These are phyloP conservation scores for Lavandula angustifolia DNA, from an alignment of 257 asterid genomes.

Conservation along the genomic window DNA sequence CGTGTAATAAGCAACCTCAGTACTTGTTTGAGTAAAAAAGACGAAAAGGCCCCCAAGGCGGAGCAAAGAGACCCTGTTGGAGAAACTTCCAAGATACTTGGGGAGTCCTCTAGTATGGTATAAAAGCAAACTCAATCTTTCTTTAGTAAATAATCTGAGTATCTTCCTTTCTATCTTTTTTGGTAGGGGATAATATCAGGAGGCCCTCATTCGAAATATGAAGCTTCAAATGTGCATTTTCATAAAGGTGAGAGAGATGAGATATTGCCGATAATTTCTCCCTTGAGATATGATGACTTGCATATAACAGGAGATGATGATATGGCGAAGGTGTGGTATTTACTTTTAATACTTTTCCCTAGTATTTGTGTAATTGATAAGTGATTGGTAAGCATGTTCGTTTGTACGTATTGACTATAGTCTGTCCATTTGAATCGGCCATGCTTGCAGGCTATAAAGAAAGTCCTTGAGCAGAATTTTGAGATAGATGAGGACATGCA, in stretches of 20 bases:
- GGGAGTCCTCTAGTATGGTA: constrained; percentile 49
- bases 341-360: constrained; percentile 6
- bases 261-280: constrained; percentile 37
- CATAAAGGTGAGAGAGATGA: constrained; percentile 37
- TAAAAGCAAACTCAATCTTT: constrained; percentile 26
- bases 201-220: constrained; percentile 33
- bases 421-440: constrained; percentile 18
- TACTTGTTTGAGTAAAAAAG: constrained; percentile 51
- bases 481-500: constrained; percentile 52
- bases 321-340: constrained; percentile 58
- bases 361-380: background rate
- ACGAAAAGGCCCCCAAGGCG: constrained; percentile 25
- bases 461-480: constrained; percentile 77
- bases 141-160: constrained; percentile 12
- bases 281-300: constrained; percentile 40
- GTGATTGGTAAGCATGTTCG: background rate
- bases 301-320: constrained; percentile 47
- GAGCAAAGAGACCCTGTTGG: constrained; percentile 34
- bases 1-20: constrained; percentile 53
- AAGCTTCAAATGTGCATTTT: constrained; percentile 31
- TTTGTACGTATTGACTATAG: constrained; percentile 7
- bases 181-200: constrained; percentile 48
- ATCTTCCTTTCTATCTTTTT: background rate
- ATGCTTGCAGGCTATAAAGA: constrained; percentile 69
- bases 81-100: constrained; percentile 39